Base-by-base conservation (phyloP, 1,139 yeast genomes). In the Yamadazyma dendronema region DNA sequence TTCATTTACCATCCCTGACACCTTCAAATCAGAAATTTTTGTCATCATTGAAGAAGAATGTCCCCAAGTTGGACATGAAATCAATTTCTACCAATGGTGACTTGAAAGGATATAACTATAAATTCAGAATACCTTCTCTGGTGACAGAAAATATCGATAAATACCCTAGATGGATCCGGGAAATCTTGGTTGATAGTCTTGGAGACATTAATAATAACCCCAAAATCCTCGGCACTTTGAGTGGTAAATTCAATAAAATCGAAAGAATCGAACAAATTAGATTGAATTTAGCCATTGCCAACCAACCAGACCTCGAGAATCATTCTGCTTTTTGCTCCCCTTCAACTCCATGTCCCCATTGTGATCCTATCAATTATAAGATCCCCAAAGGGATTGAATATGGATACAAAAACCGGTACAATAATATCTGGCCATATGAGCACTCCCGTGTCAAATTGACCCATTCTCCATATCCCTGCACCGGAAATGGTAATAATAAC, bases 301-400 rank as follows among this genome's bases (percentile, higher is more conserved):
- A 46, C 19, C 30, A 29, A 3, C 11, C 17, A 9, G 43, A 39
- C 17, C 33, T 40, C 17, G 38, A 38, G 19, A 38, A 35, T 23
- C 38, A 42, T 33, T 34, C 44, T 23, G 54, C 59, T 33, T 63
- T 65, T 38, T 74, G 73, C 40, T 59, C 77, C 1, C 77, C 77
- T 2, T 57, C 57, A 38, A 61, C 69, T 2, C 61, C 69, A 33
- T 72, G 78, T 46, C 71, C 72, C 1, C 57, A 59, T 21, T 72
- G 77, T 52, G 73, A 70, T 42, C 53, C 53, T 3, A 69, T 64
- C 33, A 47, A 59, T 36, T 77, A 76, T 46, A 59, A 70, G 25
- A 65, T 81, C 21, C 81, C 85, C 1, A 77, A 79, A 37, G 76
- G 76, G 1, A 61, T 70, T 29, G 76, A 70, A 40, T 65, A 58